Evolutionary conservation across 805 yeast genomes (phyloP).

Genomic region (Candida michaelii): DNA sequence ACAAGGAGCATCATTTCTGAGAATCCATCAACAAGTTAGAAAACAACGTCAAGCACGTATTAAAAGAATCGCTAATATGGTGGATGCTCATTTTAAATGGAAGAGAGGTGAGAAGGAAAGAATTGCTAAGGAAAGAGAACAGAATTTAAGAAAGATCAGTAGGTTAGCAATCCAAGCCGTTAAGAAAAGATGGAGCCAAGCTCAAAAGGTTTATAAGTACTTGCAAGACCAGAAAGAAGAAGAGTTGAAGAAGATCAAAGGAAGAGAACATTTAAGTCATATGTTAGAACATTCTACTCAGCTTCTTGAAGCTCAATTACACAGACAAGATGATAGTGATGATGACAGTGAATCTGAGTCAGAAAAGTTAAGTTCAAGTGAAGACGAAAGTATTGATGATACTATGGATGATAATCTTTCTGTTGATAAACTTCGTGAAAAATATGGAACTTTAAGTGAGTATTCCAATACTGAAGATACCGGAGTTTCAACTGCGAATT

Average conservation of each 20-base stretch:
- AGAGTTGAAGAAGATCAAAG: slow-evolving; percentile 73
- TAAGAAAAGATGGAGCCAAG: slow-evolving; percentile 85
- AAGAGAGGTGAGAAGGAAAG: slow-evolving; percentile 88
- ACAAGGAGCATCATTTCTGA: slow-evolving; percentile 74
- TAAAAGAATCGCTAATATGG: slow-evolving; percentile 72
- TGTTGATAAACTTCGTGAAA: slow-evolving; percentile 54
- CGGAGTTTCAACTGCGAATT: slow-evolving; percentile 15
- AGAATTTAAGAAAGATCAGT: slow-evolving; percentile 67
- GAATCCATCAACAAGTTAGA: slow-evolving; percentile 64
- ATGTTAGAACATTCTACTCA: slow-evolving; percentile 91
- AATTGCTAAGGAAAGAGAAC: slow-evolving; percentile 71
- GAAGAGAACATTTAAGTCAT: slow-evolving; percentile 82
- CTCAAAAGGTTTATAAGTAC: slow-evolving; percentile 74
- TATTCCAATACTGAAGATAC: slow-evolving; percentile 14
- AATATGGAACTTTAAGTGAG: slow-evolving; percentile 47
- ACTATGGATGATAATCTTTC: slow-evolving; percentile 39
- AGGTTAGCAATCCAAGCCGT: slow-evolving; percentile 80
- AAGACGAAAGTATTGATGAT: slow-evolving; percentile 22
- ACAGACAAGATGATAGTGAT: slow-evolving; percentile 35
- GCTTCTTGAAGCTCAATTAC: slow-evolving; percentile 79
- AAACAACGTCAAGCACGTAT: slow-evolving; percentile 65
- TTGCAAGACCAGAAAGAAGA: slow-evolving; percentile 77
- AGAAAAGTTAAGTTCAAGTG: slow-evolving; percentile 17
- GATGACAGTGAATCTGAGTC: slow-evolving; percentile 22
- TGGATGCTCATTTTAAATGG: slow-evolving; percentile 84